Percentiles rank a stretch among this genome's conserved stretches.
These are phyloP conservation scores for Cucurbita pepo DNA, from an alignment of 306 rosid genomes.

Conservation along the genomic window DNA sequence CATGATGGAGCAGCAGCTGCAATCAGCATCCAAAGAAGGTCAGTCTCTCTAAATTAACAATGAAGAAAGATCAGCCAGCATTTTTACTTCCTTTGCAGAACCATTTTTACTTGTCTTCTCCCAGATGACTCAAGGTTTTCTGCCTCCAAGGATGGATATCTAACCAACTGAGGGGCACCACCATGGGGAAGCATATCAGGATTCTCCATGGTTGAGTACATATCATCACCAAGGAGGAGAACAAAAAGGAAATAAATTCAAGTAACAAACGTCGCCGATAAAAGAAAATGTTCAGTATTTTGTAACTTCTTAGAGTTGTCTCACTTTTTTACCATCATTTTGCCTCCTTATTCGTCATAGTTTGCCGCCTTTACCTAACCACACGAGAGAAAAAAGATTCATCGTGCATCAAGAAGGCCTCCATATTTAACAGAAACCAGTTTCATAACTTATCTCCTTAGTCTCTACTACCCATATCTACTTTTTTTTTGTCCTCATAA, in stretches of 20 bases:
- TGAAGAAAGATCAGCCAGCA: background rate
- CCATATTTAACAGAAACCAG: background rate
- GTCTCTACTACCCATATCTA: background rate
- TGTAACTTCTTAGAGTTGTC: background rate
- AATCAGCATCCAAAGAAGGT: background rate
- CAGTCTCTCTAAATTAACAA: background rate
- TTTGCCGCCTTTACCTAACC: background rate
- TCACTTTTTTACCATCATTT: background rate
- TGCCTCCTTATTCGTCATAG: background rate
- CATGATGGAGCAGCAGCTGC: background rate
- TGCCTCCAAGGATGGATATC: background rate
- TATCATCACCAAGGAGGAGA: conserved; percentile 5
- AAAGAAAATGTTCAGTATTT: background rate
- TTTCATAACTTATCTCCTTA: background rate
- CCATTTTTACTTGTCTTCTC: background rate
- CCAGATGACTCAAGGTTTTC: background rate
- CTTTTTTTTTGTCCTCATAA: background rate
- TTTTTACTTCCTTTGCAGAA: background rate
- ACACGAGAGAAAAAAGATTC: conserved; percentile 2
- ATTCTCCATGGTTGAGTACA: background rate
- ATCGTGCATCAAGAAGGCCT: conserved; percentile 1
- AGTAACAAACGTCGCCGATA: background rate
- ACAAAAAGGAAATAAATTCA: background rate
- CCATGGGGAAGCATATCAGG: background rate
- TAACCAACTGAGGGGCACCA: background rate